Base-by-base conservation (phyloP, 495 filamentous ascomycete species). In the Penicillium samsonianum region DNA sequence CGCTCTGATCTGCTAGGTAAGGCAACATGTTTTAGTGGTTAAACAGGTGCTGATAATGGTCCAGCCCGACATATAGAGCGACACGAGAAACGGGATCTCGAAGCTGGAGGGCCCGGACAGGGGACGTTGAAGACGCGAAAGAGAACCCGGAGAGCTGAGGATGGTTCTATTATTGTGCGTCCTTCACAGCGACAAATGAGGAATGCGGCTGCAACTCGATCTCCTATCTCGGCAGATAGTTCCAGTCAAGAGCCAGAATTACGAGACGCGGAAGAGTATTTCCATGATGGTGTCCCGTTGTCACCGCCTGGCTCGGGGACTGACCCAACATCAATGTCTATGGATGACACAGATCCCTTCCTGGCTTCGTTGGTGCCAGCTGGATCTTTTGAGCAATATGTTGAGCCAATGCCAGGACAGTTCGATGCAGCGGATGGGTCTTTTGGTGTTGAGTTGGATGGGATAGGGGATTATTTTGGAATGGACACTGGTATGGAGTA, bases 91-190 rank as follows among this genome's bases (percentile, higher is more conserved):
- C 83, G 82, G 55, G 84, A 87, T 59, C 78, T 78, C 49, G 81
- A 84, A 67, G 82, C 82, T 22, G 84, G 83, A 0, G 84, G 83
- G 1, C 77, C 79, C 45, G 84, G 84, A 0, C 65, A 75, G 44
- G 84, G 84, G 1, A 68, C 82, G 26, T 61, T 87, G 50, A 80
- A 83, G n/a, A 87, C 84, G 1, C 72, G 84, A 33, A 87, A 87
- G 55, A 66, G 84, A 47, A 80, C 81, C 55, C 83, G 83, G 70
- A 78, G 80, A 56, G 80, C 82, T 48, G 72, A 69, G 37, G 73
- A 84, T 63, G 84, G 84, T 9, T 76, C 75, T 16, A 84, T 87
- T 53, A 71, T 85, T 14, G 78, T 72, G 3, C 65, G 67, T 6
- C 70, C 73, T 4, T 63, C 65, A 0, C 69, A 71, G 45, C 59